phyloP scores from a whole-genome alignment of 2,329 filamentous ascomycete genomes.

The Penicillium carneum region DNA sequence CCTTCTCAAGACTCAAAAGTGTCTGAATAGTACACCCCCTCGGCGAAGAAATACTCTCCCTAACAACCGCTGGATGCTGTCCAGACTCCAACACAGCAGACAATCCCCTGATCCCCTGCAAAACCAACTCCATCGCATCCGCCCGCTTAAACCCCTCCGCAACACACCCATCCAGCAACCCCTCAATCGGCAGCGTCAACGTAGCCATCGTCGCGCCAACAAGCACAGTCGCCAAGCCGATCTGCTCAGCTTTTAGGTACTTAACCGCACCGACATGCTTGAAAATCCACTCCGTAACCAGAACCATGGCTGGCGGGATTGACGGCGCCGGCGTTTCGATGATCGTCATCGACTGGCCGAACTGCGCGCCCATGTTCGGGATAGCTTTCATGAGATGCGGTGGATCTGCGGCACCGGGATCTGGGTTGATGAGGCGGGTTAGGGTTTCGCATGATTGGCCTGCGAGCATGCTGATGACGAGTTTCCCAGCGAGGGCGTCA shows the following conservation, averaged over 20 bases:
- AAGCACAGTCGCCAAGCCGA: slow-evolving; percentile 65
- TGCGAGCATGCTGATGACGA: slow-evolving; percentile 60
- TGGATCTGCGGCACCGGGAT: slow-evolving; percentile 1
- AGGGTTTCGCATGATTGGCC: slow-evolving; percentile 51
- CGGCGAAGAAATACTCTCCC: slow-evolving; percentile 68
- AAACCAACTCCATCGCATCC: slow-evolving; percentile 68
- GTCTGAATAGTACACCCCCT: slow-evolving; percentile 70
- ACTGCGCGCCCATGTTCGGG: slow-evolving; percentile 56
- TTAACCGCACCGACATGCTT: slow-evolving; percentile 58
- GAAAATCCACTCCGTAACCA: slow-evolving; percentile 58
- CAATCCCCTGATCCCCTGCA: slow-evolving; percentile 66
- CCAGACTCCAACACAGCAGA: slow-evolving; percentile 64
- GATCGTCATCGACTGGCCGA: slow-evolving; percentile 58
- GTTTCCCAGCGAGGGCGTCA: slow-evolving; percentile 53
- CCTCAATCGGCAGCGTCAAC: slow-evolving; percentile 66
- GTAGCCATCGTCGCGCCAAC: slow-evolving; percentile 68
- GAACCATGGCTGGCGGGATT: slow-evolving; percentile 50
- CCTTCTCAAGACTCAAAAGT: slow-evolving; percentile 65
- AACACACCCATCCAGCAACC: slow-evolving; percentile 67
- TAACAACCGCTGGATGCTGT: slow-evolving; percentile 66
- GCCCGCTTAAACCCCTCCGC: slow-evolving; percentile 67
- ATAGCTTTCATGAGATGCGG: slow-evolving; percentile 52
- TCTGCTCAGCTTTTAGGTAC: slow-evolving; percentile 58
- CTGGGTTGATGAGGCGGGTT: slow-evolving; percentile 25
- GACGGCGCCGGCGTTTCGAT: slow-evolving; percentile 56